phyloP scores from a whole-genome alignment of 202 grass and related monocot genomes.

The Saccharum hybrid region DNA sequence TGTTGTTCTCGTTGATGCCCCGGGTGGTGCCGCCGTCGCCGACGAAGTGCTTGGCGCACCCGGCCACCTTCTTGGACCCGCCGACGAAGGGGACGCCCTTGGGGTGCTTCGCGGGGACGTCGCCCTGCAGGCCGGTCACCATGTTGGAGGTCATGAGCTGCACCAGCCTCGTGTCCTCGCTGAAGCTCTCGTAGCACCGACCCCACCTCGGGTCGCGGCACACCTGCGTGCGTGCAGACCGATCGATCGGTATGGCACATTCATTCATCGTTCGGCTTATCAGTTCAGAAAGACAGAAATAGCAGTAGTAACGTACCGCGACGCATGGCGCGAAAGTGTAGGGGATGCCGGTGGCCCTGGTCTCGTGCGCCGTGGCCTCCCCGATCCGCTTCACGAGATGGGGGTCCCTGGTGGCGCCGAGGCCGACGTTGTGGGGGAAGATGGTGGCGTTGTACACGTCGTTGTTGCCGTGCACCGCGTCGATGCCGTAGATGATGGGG shows the following conservation, averaged over 20 bases:
- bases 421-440: slow-evolving; percentile 90
- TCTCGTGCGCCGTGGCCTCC: slow-evolving; percentile 74
- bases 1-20: slow-evolving; percentile 82
- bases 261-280: neutral
- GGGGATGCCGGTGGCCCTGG: slow-evolving; percentile 78
- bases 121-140: slow-evolving; percentile 77
- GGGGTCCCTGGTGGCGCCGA: slow-evolving; percentile 78
- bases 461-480: slow-evolving; percentile 90
- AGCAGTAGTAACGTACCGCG: slow-evolving; percentile 40
- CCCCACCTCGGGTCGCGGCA: slow-evolving; percentile 93
- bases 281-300: neutral
- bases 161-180: slow-evolving; percentile 79
- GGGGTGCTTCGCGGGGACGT: slow-evolving; percentile 48
- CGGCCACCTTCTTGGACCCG: slow-evolving; percentile 66
- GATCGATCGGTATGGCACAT: too few species aligned
- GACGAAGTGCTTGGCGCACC: slow-evolving; percentile 81
- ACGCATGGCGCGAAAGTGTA: slow-evolving; percentile 89
- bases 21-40: slow-evolving; percentile 73
- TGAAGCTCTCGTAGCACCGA: slow-evolving; percentile 91
- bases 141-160: slow-evolving; percentile 72
- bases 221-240: slow-evolving; percentile 35
- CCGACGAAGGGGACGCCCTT: slow-evolving; percentile 74
- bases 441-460: slow-evolving; percentile 87
- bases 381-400: slow-evolving; percentile 69
- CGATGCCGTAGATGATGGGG: slow-evolving; percentile 93